Percentiles rank a stretch among this genome's conserved stretches.
These are phyloP conservation scores for Nicotiana obtusifolia DNA, from an alignment of 257 asterid species.

Conservation along the genomic window DNA sequence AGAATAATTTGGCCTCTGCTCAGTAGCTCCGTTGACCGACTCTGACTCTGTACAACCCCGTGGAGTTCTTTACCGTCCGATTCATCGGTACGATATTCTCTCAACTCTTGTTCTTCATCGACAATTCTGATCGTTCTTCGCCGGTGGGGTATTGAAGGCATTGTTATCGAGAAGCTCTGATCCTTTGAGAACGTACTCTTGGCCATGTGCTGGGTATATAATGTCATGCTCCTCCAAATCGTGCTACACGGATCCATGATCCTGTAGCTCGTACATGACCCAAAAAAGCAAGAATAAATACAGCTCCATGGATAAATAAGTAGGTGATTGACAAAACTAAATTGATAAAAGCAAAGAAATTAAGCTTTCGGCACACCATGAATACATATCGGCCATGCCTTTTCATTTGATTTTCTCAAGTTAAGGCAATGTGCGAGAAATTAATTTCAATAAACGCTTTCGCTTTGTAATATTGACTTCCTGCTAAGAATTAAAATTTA, in stretches of 20 bases:
- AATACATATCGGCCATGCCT: slow-evolving; percentile 67
- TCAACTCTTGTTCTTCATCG: slow-evolving; percentile 30
- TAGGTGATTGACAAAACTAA: background rate
- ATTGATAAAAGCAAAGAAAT: background rate
- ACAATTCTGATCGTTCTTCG: too few relatives aligned
- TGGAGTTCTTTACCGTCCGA: background rate
- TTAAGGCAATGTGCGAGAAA: too few relatives aligned
- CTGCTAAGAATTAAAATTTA: too few relatives aligned
- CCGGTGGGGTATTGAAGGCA: too few relatives aligned
- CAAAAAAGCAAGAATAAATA: background rate
- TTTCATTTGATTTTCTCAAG: slow-evolving; percentile 13
- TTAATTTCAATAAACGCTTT: too few relatives aligned
- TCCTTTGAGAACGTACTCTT: slow-evolving; percentile 84
- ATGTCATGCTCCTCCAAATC: slow-evolving; percentile 76
- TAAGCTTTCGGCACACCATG: slow-evolving; percentile 82
- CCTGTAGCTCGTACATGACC: too few relatives aligned
- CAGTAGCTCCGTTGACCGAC: slow-evolving; percentile 10
- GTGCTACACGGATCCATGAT: slow-evolving; percentile 82
- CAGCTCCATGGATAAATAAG: background rate
- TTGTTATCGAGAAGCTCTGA: slow-evolving; percentile 44
- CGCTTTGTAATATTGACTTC: too few relatives aligned
- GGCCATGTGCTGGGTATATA: slow-evolving; percentile 72
- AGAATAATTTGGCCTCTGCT: slow-evolving; percentile 56
- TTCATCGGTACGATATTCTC: background rate
- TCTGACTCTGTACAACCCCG: slow-evolving; percentile 24